Evolutionary conservation across 2,329 filamentous ascomycete species (phyloP), one percentile per base, ranked within the genome.

Genomic region (Colletotrichum orbiculare): DNA sequence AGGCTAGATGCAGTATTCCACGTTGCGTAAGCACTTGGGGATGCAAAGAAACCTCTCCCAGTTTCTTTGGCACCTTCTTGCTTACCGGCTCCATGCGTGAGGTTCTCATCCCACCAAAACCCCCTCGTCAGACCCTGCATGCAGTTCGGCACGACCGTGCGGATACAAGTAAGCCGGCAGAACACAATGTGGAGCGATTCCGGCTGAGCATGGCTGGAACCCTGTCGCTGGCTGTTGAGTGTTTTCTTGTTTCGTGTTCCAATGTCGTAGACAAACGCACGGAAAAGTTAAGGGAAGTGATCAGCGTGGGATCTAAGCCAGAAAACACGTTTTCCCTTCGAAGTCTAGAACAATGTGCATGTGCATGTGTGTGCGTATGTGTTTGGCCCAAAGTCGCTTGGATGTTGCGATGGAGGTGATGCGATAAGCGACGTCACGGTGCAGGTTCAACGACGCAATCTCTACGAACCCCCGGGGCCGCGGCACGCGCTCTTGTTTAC

Each of bases 401-500:
- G 43, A 41, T 49, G 47, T 52, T 34, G 37, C 12, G n/a, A 55
- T 34, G 39, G 34, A n/a, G 37, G 25, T 45, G 47, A 37, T 43
- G 17, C 45, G 63, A 63, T 63, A 63, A 56, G 63, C 63, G 59
- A 63, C 63, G 63, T 66, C 58, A 66, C 58, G 58, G 53, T 66
- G 63, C 63, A 66, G 43, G 37, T 17, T 25, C 25, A 25, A 25
- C 25, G 25, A 25, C 25, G 25, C 25, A 25, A 25, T 4, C 25
- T 25, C 25, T 4, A 25, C 25, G 25, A 25, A 25, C 3, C 25
- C 25, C 25, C 4, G 25, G 25, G 25, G 4, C 25, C 3, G 4
- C 25, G 25, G 25, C 25, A 25, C 25, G 4, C 25, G 25, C 25
- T 25, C 25, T 25, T 25, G 25, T 25, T 25, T 25, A 4, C 25